Base-by-base conservation (phyloP, 108 stramenopile genomes). In the Nitzschia sp. region DNA sequence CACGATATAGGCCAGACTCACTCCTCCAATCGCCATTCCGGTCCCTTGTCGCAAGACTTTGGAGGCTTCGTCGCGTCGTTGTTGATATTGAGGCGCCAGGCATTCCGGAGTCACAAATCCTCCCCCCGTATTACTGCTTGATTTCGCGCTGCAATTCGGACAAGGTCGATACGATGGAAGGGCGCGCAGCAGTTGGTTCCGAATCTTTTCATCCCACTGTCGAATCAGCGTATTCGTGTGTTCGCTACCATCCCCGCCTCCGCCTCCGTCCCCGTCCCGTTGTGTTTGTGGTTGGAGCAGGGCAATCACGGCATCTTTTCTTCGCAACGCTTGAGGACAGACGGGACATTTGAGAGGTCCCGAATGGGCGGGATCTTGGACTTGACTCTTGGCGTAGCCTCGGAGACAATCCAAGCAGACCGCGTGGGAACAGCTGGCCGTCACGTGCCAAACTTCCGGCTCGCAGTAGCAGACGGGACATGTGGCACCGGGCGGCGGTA, bases 301-400 rank as follows among this genome's bases (percentile, higher is more conserved):
- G 9, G 85, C 87, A 16, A 69, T 70, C 33, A 63, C 71, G n/a
- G 85, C 87, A 77, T 88, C 87, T 27, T 81, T 71, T 38, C 60
- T 48, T 26, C 80, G 52, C 54, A 88, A 58, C 22, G 72, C 55
- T 26, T 72, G 65, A 28, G 85, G 80, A 53, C 87, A 88, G 22
- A 83, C 76, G 1, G 87, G 85, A 63, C 87, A 88, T 50, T 82
- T 85, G 22, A 88, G 60, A 22, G 87, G 85, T 2, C 87, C 87
- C 5, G 58, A 50, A 58, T 88, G 87, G n/a, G 60, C 73, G 5
- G 45, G 62, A 72, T 88, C 85, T 4, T 66, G 29, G 34, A 85
- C 70, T 22, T 81, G 85, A 54, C 67, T 79, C 45, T 68, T n/a
- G 9, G 83, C 80, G 54, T 88, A 88, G 23, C 60, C 67, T 33